These are phyloP conservation scores for Leishmania tropica DNA, from an alignment of 208 protist genomes.

Conservation along the genomic window DNA sequence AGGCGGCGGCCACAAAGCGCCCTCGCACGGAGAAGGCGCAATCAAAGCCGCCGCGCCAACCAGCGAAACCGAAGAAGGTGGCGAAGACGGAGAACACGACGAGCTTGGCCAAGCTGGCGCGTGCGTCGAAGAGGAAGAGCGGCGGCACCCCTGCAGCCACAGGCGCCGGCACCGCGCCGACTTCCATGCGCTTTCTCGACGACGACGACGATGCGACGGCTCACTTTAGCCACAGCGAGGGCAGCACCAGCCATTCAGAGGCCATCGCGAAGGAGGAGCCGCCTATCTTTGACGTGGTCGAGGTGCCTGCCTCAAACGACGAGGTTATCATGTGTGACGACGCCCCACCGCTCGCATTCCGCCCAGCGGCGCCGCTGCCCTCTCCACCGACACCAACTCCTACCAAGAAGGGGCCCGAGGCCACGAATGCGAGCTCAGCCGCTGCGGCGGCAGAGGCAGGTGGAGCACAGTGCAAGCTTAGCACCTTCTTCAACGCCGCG, in stretches of 20 bases:
- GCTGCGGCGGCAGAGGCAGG: neutral
- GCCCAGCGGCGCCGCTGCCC: slow-evolving; percentile 14
- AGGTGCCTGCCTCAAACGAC: slow-evolving; percentile 56
- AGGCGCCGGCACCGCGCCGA: neutral
- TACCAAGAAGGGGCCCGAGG: slow-evolving; percentile 2
- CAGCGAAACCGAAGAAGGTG: slow-evolving; percentile 24
- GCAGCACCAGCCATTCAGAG: slow-evolving; percentile 10
- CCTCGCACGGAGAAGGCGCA: slow-evolving; percentile 1
- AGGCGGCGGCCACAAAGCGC: slow-evolving; percentile 28
- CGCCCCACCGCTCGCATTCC: slow-evolving; percentile 70
- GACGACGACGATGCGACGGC: slow-evolving; percentile 27
- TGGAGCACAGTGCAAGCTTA: slow-evolving; percentile 40
- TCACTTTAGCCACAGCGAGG: slow-evolving; percentile 16
- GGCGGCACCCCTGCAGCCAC: neutral
- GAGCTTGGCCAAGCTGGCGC: slow-evolving; percentile 73
- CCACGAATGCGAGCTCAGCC: neutral
- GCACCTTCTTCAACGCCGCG: slow-evolving; percentile 65
- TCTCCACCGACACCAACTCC: neutral
- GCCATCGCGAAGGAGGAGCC: slow-evolving; percentile 7
- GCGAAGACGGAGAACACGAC: slow-evolving; percentile 41
- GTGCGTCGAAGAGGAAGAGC: slow-evolving; percentile 51
- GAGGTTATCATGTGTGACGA: slow-evolving; percentile 85
- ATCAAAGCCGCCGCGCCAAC: neutral
- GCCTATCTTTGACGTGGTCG: slow-evolving; percentile 45
- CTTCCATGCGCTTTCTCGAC: slow-evolving; percentile 27